phyloP scores from a whole-genome alignment of 352 stramenopile species.

The Phytophthora brassicae region DNA sequence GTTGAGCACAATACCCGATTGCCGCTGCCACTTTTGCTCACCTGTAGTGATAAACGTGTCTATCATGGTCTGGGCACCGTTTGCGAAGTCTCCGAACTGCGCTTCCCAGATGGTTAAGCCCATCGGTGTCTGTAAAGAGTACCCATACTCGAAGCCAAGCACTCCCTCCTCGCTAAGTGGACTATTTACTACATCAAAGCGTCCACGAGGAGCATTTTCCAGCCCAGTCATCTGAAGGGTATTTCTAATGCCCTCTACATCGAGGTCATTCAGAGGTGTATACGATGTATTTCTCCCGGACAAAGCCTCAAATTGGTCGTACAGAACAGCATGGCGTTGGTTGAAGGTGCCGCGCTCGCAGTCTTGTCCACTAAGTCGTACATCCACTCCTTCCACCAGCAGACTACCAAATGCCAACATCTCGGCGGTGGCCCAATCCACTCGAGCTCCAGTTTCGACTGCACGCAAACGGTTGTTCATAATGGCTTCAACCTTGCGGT shows the following conservation, averaged over 20 bases:
- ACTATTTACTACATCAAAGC: constrained; percentile 83
- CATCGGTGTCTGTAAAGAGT: constrained; percentile 76
- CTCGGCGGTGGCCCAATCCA: constrained; percentile 90
- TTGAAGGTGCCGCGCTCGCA: constrained; percentile 90
- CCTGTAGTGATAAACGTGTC: constrained; percentile 84
- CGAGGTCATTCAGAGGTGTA: constrained; percentile 92
- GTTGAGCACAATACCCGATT: constrained; percentile 83
- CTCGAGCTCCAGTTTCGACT: constrained; percentile 74
- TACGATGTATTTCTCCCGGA: constrained; percentile 88
- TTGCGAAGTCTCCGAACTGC: constrained; percentile 89
- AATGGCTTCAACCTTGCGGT: constrained; percentile 85
- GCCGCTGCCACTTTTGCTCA: constrained; percentile 90
- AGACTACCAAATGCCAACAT: constrained; percentile 85
- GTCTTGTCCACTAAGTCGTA: constrained; percentile 88
- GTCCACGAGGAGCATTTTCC: constrained; percentile 42
- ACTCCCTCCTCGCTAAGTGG: constrained; percentile 83
- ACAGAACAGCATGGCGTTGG: constrained; percentile 87
- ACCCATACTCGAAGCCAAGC: constrained; percentile 88
- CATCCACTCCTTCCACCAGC: constrained; percentile 80
- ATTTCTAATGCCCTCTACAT: constrained; percentile 45
- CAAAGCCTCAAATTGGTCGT: constrained; percentile 84
- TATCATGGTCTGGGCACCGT: constrained; percentile 88
- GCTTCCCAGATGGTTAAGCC: constrained; percentile 92
- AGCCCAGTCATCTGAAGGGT: constrained; percentile 42
- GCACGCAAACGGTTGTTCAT: constrained; percentile 85